Evolutionary conservation across 2,329 filamentous ascomycete species (phyloP).

Genomic region (Trichoderma atroviride): DNA sequence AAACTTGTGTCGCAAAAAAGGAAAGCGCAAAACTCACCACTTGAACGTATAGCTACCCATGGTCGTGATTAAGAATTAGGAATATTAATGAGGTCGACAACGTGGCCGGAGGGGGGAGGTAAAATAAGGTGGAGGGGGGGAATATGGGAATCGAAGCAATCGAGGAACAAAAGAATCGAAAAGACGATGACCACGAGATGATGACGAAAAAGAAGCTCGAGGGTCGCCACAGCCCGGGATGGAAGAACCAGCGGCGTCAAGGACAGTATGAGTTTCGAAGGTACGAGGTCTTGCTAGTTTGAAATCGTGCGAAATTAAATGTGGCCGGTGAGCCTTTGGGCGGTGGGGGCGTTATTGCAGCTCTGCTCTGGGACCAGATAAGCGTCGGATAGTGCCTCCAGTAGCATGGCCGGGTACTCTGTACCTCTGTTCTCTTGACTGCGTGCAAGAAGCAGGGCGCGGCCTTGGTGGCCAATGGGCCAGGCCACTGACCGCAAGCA

Average conservation of each 20-base stretch:
- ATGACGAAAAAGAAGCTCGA: constrained; percentile 12
- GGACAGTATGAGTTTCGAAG: constrained; percentile 25
- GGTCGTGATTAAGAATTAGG: constrained; percentile 35
- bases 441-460: background rate
- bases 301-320: constrained; percentile 27
- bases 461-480: background rate
- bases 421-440: background rate
- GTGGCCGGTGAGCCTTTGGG: constrained; percentile 27
- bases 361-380: constrained; percentile 20
- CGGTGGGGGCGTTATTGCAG: constrained; percentile 15
- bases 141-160: constrained; percentile 1
- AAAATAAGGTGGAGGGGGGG: background rate
- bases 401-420: background rate
- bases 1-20: constrained; percentile 21
- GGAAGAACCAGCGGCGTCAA: constrained; percentile 20
- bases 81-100: constrained; percentile 16
- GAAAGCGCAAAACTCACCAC: constrained; percentile 56
- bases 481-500: background rate
- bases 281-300: constrained; percentile 24
- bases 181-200: constrained; percentile 4
- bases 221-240: constrained; percentile 17
- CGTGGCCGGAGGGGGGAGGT: background rate
- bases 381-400: constrained; percentile 1
- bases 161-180: background rate
- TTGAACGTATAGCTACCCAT: constrained; percentile 73